phyloP scores from a whole-genome alignment of 306 rosid genomes.

The Inga leiocalycina region DNA sequence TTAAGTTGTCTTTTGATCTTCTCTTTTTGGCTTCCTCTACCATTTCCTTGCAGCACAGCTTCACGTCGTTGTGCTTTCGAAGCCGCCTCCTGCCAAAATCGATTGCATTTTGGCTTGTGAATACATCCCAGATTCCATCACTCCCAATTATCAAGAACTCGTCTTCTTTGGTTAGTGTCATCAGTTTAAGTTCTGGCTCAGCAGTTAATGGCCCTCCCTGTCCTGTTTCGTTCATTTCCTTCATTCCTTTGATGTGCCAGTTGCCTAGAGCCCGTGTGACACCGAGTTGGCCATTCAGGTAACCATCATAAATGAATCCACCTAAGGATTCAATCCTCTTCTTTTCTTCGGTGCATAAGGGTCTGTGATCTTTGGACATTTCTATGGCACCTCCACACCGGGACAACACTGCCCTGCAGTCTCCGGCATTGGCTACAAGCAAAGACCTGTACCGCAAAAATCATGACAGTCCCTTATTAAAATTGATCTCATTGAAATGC shows the following conservation, averaged over 20 bases:
- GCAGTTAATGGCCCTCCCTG: slow-evolving; percentile 64
- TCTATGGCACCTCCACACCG: background rate
- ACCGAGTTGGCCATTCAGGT: background rate
- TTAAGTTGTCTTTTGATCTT: slow-evolving; percentile 57
- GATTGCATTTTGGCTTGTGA: slow-evolving; percentile 60
- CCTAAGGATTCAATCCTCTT: background rate
- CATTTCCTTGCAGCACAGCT: slow-evolving; percentile 59
- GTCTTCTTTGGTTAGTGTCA: slow-evolving; percentile 57
- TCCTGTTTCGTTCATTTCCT: slow-evolving; percentile 44
- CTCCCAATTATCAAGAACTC: slow-evolving; percentile 74
- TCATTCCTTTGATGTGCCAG: slow-evolving; percentile 79
- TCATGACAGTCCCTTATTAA: background rate
- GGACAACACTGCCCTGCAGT: slow-evolving; percentile 5
- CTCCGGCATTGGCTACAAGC: slow-evolving; percentile 13
- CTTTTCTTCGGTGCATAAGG: background rate
- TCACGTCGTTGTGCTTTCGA: slow-evolving; percentile 65
- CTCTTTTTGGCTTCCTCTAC: slow-evolving; percentile 64
- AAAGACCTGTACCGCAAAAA: background rate
- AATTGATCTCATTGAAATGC: background rate
- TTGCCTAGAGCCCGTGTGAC: slow-evolving; percentile 60
- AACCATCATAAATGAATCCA: background rate
- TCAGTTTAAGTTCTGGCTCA: slow-evolving; percentile 62
- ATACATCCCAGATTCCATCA: slow-evolving; percentile 72
- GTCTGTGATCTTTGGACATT: slow-evolving; percentile 6
- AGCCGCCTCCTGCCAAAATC: slow-evolving; percentile 63